phyloP scores from a whole-genome alignment of 129 eudicot species.

The Artemisia annua region DNA sequence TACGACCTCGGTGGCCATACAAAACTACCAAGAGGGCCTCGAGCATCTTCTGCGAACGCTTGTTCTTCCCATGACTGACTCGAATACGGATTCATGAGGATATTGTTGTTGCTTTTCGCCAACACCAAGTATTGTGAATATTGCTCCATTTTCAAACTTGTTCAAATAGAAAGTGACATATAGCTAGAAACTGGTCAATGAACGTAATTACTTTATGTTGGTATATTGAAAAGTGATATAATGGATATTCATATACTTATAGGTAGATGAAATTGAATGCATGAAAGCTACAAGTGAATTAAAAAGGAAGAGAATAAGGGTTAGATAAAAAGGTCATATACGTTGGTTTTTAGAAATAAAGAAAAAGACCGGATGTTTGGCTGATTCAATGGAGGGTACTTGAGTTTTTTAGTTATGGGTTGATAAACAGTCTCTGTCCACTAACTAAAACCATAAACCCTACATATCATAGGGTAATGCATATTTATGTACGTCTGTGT shows the following conservation, averaged over 20 bases:
- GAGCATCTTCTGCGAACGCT: conserved; percentile 51
- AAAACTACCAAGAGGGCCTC: conserved; percentile 51
- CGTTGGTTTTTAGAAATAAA: conserved; percentile 23
- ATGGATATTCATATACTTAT: conserved; percentile 11
- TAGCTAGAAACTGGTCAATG: conserved; percentile 13
- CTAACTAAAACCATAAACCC: conserved; percentile 34
- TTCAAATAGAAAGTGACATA: conserved; percentile 12
- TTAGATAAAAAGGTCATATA: conserved; percentile 36
- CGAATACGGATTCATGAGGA: conserved; percentile 29
- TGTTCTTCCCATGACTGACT: conserved; percentile 48
- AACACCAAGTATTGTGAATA: conserved; percentile 56
- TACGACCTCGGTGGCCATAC: conserved; percentile 80
- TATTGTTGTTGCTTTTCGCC: conserved; percentile 36
- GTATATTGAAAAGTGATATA: conserved; percentile 1
- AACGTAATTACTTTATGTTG: not conserved
- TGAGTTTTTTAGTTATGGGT: conserved; percentile 32
- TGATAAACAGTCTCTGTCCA: conserved; percentile 40
- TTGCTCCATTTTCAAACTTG: conserved; percentile 47
- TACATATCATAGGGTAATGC: conserved; percentile 16
- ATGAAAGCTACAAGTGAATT: conserved; percentile 59
- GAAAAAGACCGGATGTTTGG: conserved; percentile 29
- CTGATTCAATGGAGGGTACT: conserved; percentile 36
- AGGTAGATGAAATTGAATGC: conserved; percentile 37
- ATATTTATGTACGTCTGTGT: conserved; percentile 14
- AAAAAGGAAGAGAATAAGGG: conserved; percentile 37